Evolutionary conservation across 345 rosid species (phyloP).

Genomic region (Eutrema heterophyllum): DNA sequence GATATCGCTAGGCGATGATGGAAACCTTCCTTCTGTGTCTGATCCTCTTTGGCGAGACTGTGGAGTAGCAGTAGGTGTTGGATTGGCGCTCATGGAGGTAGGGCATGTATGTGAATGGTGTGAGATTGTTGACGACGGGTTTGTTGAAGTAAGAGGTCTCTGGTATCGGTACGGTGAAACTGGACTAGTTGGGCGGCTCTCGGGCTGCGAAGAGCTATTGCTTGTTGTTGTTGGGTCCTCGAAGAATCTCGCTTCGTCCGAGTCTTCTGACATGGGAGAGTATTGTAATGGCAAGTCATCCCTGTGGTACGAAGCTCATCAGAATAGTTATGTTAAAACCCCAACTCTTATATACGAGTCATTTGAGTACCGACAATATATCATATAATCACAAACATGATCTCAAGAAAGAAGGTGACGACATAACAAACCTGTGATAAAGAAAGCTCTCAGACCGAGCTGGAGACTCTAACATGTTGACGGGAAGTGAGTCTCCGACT

Average conservation of each 20-base stretch:
- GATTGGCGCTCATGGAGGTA: constrained; percentile 5
- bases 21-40: constrained; percentile 89
- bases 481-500: constrained; percentile 81
- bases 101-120: constrained; percentile 18
- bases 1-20: constrained; percentile 96
- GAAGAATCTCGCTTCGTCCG: constrained; percentile 60
- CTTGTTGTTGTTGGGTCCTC: constrained; percentile 40
- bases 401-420: neutral
- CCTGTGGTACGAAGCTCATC: constrained; percentile 34
- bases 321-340: too few relatives aligned
- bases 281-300: constrained; percentile 83
- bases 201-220: constrained; percentile 60
- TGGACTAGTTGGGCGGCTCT: constrained; percentile 77
- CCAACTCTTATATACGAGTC: too few relatives aligned
- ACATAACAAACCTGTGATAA: constrained; percentile 25
- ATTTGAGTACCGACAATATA: too few relatives aligned
- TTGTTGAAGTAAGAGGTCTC: constrained; percentile 45
- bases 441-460: constrained; percentile 56
- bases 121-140: constrained; percentile 35
- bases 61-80: constrained; percentile 22
- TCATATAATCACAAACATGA: neutral
- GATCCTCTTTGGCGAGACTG: constrained; percentile 74
- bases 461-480: constrained; percentile 81
- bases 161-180: constrained; percentile 77
- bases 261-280: constrained; percentile 97